These are phyloP conservation scores for Wickerhamomyces rabaulensis DNA, from an alignment of 805 yeast genomes.

Conservation along the genomic window DNA sequence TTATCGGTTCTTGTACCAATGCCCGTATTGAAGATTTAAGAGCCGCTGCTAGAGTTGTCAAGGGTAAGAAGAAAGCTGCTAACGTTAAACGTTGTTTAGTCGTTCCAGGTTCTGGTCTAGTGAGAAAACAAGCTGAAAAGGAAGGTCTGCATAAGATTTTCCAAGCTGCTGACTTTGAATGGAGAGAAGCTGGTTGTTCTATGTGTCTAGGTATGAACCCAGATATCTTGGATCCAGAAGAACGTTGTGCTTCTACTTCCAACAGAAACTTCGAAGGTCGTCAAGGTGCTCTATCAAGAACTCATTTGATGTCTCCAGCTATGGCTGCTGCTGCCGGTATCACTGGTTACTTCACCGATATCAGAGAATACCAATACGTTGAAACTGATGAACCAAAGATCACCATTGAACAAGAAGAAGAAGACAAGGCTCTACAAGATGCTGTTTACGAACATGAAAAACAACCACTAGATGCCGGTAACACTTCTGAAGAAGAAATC, in stretches of 20 bases:
- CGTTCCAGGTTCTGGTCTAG: slow-evolving; percentile 97
- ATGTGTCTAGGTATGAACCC: slow-evolving; percentile 99
- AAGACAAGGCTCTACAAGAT: slow-evolving; percentile 56
- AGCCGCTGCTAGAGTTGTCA: slow-evolving; percentile 89
- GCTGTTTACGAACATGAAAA: slow-evolving; percentile 72
- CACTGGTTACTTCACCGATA: slow-evolving; percentile 84
- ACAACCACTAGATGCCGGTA: slow-evolving; percentile 51
- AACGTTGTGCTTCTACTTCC: slow-evolving; percentile 97
- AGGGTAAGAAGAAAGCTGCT: slow-evolving; percentile 82
- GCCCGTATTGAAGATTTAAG: slow-evolving; percentile 96
- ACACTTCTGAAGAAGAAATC: slow-evolving; percentile 39
- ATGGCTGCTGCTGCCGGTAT: slow-evolving; percentile 99
- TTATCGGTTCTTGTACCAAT: slow-evolving; percentile 97
- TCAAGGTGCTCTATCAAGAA: slow-evolving; percentile 94
- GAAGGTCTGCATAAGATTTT: slow-evolving; percentile 94
- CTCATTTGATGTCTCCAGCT: slow-evolving; percentile 97
- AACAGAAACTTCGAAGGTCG: slow-evolving; percentile 99
- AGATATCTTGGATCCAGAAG: slow-evolving; percentile 89
- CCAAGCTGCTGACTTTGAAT: slow-evolving; percentile 88
- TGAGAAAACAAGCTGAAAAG: slow-evolving; percentile 86
- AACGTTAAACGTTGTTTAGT: slow-evolving; percentile 79
- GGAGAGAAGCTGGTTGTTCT: slow-evolving; percentile 99
- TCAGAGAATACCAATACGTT: slow-evolving; percentile 70
- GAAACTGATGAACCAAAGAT: slow-evolving; percentile 58
- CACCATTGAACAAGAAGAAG: slow-evolving; percentile 38